Percentiles rank a stretch among this genome's conserved stretches.
Conservation (phyloP, 2,329 filamentous ascomycete genomes). For the Xylariaceae sp. region DNA sequence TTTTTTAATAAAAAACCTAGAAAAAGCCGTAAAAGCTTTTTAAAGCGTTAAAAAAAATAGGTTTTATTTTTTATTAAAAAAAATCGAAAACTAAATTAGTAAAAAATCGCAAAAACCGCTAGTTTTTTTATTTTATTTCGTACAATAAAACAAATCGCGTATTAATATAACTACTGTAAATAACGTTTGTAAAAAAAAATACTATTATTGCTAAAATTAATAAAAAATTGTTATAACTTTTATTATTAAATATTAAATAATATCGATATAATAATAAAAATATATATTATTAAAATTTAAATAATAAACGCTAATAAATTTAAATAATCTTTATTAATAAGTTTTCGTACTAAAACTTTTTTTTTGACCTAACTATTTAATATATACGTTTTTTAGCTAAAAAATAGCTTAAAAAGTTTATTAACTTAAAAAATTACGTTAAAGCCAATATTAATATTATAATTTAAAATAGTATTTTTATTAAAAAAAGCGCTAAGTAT, state of each 20-base stretch:
- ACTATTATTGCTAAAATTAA: background rate
- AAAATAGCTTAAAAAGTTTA: background rate
- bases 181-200: background rate
- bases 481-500: background rate
- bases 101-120: background rate
- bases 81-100: background rate
- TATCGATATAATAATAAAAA: background rate
- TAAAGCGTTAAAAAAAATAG: too few relatives aligned
- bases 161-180: background rate
- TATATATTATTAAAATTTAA: background rate
- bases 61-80: background rate
- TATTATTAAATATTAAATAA: background rate
- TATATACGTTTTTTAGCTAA: background rate
- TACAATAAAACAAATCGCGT: background rate
- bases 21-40: background rate
- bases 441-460: background rate
- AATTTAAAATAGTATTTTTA: background rate
- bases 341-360: background rate
- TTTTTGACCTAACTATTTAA: background rate
- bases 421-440: background rate
- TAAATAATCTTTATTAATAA: background rate
- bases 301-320: background rate
- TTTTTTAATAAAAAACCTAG: background rate
- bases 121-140: background rate
- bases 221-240: background rate